Percentiles rank a stretch among this genome's conserved stretches.
phyloP scores from a whole-genome alignment of 805 yeast species.

The Lipomyces spencermartinsiae region DNA sequence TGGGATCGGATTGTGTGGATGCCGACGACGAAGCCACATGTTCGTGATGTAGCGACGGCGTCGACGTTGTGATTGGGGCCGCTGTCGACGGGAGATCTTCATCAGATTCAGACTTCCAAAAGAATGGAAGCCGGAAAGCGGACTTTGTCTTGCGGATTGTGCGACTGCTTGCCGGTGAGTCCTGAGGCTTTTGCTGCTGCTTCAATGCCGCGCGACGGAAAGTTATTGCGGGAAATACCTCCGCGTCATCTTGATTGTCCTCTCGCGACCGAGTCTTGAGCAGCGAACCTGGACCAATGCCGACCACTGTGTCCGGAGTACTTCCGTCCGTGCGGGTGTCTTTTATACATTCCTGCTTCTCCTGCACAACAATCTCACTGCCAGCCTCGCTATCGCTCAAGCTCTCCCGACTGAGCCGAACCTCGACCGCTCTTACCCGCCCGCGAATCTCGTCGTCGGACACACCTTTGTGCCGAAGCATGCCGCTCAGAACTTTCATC shows the following conservation, averaged over 20 bases:
- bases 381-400: neutral
- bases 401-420: conserved; percentile 2
- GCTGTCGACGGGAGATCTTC: conserved; percentile 5
- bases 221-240: neutral
- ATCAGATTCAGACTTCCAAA: conserved; percentile 38
- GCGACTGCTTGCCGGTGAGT: neutral
- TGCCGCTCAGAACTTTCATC: neutral
- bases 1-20: conserved; percentile 18
- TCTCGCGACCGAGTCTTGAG: neutral
- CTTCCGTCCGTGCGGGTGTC: neutral
- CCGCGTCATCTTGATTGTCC: neutral
- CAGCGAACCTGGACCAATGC: neutral
- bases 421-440: conserved; percentile 2
- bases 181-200: neutral
- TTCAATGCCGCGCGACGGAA: neutral
- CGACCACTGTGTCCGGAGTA: neutral
- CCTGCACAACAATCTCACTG: conserved; percentile 1
- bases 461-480: neutral
- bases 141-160: conserved; percentile 18
- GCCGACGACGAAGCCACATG: neutral
- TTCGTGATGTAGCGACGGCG: conserved; percentile 1
- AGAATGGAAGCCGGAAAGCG: conserved; percentile 34
- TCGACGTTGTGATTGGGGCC: neutral
- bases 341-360: neutral
- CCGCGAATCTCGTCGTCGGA: neutral